Evolutionary conservation across 345 rosid genomes (phyloP).

Genomic region (Eucalyptus rudis): DNA sequence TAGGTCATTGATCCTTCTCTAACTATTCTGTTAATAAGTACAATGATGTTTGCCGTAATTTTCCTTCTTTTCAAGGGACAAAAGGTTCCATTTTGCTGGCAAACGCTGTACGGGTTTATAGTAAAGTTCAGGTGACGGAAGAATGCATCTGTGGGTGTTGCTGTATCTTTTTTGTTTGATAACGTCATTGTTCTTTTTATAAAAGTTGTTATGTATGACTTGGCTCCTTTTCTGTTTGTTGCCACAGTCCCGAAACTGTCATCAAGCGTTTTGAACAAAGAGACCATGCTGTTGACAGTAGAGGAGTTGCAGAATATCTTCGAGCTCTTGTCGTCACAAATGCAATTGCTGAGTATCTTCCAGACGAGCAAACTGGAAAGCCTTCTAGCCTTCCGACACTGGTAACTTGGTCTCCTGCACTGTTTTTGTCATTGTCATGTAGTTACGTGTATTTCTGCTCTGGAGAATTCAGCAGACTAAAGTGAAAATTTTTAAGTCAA

Average conservation of each 20-base stretch:
- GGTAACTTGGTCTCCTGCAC: conserved; percentile 19
- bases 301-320: conserved; percentile 86
- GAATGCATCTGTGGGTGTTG: not conserved
- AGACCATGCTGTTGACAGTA: conserved; percentile 68
- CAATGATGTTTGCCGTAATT: not conserved
- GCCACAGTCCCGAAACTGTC: conserved; percentile 78
- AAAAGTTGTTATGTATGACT: not conserved
- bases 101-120: not conserved
- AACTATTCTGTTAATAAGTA: not conserved
- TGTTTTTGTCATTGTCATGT: not conserved
- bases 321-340: conserved; percentile 78
- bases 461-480: not conserved
- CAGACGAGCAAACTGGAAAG: conserved; percentile 76
- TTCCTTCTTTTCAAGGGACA: not conserved
- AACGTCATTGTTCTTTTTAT: not conserved
- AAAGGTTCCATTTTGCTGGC: not conserved
- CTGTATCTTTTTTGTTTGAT: not conserved
- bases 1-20: not conserved
- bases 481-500: not conserved
- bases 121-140: not conserved
- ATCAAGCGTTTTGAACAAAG: conserved; percentile 81
- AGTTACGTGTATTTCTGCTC: not conserved
- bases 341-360: conserved; percentile 84
- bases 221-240: not conserved
- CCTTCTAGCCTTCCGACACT: conserved; percentile 76